Conservation (phyloP, 192 early-diverging fungal genomes). For the Coemansia sp. region DNA sequence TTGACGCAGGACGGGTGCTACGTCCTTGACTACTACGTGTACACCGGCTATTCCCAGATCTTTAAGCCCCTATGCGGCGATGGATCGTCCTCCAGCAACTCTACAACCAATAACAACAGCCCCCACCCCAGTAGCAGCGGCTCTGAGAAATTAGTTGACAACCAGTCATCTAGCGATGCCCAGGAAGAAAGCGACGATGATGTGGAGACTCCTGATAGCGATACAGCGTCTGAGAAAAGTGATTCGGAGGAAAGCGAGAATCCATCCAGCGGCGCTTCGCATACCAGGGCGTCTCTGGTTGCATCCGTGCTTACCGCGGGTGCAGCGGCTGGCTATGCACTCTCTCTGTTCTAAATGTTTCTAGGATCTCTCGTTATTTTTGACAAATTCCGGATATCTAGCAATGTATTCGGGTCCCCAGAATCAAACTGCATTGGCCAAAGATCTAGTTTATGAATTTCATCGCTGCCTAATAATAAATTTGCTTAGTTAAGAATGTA, state of each 20-base stretch:
- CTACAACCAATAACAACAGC: background rate
- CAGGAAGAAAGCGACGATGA: background rate
- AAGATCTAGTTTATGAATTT: background rate
- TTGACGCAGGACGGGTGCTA: conserved; percentile 52
- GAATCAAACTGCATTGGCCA: background rate
- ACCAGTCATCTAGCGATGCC: background rate
- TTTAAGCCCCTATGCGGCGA: conserved; percentile 24
- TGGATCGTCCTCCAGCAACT: background rate
- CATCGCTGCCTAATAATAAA: background rate
- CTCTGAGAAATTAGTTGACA: background rate
- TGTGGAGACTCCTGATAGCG: background rate
- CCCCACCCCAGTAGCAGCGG: background rate
- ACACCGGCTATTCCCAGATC: conserved; percentile 21
- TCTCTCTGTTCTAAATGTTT: background rate
- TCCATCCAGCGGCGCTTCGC: background rate
- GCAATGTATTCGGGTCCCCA: background rate
- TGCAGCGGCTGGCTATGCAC: background rate
- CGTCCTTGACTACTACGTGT: conserved; percentile 49
- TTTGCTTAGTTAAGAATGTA: background rate
- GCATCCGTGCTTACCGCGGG: background rate
- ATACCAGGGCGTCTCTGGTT: background rate
- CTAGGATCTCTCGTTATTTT: background rate
- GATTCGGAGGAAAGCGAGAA: background rate
- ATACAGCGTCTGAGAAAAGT: background rate
- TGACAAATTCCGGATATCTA: background rate